Conservation (phyloP, 305 asterid genomes). For the Salvia sclarea region DNA sequence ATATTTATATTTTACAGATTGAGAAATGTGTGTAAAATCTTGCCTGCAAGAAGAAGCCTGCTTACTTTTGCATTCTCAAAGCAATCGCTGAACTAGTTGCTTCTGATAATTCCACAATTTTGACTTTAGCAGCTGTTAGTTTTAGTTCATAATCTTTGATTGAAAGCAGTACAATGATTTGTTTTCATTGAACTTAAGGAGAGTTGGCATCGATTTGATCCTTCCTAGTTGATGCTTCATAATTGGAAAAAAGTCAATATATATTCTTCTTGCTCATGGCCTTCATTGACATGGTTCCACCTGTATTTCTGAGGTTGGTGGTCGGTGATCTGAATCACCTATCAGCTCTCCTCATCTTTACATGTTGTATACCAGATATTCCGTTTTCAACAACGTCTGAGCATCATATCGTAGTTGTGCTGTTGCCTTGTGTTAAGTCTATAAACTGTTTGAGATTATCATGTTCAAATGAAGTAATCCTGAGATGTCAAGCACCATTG, state of each 20-base stretch:
- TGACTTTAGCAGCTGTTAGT: neutral
- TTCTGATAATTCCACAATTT: conserved; percentile 1
- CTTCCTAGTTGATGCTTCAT: neutral
- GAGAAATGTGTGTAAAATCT: neutral
- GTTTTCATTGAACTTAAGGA: neutral
- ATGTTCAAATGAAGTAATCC: neutral
- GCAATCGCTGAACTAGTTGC: neutral
- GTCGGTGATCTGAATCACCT: neutral
- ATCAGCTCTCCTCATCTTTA: neutral
- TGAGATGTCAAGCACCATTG: neutral
- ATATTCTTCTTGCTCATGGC: neutral
- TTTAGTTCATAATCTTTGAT: neutral
- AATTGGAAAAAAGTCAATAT: neutral
- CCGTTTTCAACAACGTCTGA: neutral
- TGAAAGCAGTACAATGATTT: neutral
- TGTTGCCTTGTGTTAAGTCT: neutral
- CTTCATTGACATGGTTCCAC: neutral
- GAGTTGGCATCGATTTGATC: neutral
- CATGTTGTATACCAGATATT: neutral
- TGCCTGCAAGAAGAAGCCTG: neutral
- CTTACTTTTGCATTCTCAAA: neutral
- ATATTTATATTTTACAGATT: neutral
- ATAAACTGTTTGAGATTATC: neutral
- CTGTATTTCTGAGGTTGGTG: neutral
- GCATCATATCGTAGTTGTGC: neutral